A percentile compares a stretch with the other conserved stretches of the same genome.
Evolutionary conservation across 1,284 basidiomycete species (phyloP).

Genomic region (Hemileia vastatrix): DNA sequence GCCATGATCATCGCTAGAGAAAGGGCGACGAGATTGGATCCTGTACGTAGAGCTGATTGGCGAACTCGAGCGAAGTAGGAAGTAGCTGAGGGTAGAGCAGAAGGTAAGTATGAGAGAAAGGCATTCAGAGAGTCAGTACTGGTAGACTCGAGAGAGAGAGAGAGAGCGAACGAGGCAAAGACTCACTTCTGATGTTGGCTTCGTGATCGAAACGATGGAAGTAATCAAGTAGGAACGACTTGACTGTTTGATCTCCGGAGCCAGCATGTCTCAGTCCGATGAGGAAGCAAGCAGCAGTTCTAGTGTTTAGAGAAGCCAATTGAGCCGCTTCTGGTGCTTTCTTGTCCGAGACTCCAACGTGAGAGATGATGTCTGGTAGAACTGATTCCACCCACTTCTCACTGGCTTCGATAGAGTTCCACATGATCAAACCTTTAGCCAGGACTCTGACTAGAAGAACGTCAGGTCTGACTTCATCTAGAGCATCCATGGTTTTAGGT

Average conservation of each 20-base stretch:
- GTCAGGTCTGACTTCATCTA: conserved; percentile 79
- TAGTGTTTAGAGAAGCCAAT: conserved; percentile 60
- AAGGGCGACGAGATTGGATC: conserved; percentile 74
- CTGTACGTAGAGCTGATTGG: conserved; percentile 74
- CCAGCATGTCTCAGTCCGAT: conserved; percentile 89
- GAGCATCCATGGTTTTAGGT: conserved; percentile 64
- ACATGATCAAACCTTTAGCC: conserved; percentile 72
- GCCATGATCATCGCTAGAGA: conserved; percentile 86
- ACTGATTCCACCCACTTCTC: conserved; percentile 67
- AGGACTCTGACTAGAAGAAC: conserved; percentile 73
- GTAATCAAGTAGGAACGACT: conserved; percentile 66
- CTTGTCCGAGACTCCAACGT: conserved; percentile 49
- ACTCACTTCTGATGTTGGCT: conserved; percentile 46
- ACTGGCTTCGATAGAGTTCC: conserved; percentile 65
- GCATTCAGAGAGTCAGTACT: conserved; percentile 53
- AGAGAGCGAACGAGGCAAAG: conserved; percentile 28
- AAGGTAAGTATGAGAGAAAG: conserved; percentile 33
- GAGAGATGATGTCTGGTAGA: conserved; percentile 61
- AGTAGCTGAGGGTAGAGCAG: conserved; percentile 13
- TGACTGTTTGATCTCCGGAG: conserved; percentile 74
- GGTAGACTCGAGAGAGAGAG: conserved; percentile 44
- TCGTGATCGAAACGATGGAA: conserved; percentile 24
- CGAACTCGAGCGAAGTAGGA: conserved; percentile 51
- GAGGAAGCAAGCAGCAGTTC: conserved; percentile 81
- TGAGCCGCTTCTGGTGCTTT: conserved; percentile 60